Conservation (phyloP, 129 eudicot genomes). For the Chrysanthemum makinoi region DNA sequence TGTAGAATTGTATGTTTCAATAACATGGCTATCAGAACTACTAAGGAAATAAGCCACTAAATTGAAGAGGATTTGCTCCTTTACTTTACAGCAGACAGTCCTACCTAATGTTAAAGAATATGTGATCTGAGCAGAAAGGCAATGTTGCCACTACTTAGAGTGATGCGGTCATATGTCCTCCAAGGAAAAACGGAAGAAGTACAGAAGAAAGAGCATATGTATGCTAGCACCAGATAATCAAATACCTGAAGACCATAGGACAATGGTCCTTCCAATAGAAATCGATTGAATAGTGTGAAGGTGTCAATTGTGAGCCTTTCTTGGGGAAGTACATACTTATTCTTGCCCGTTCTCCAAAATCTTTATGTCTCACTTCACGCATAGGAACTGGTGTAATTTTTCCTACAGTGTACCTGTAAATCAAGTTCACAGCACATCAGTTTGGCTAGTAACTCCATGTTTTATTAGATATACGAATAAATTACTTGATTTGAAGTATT, state of each 20-base stretch:
- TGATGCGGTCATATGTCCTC: not conserved
- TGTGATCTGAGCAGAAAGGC: not conserved
- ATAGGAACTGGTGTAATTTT: slow-evolving; percentile 90
- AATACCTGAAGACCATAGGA: slow-evolving; percentile 92
- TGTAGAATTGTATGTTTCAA: not conserved
- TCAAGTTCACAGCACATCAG: not conserved
- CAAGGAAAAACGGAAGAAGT: slow-evolving; percentile 35
- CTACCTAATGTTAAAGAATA: not conserved
- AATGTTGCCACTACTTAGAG: not conserved
- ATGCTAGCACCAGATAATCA: slow-evolving; percentile 9
- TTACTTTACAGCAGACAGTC: not conserved
- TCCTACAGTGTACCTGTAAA: slow-evolving; percentile 74
- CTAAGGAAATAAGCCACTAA: not conserved
- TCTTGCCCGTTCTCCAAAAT: slow-evolving; percentile 56
- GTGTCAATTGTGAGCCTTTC: slow-evolving; percentile 86
- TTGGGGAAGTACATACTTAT: slow-evolving; percentile 81
- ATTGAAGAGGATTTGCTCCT: not conserved
- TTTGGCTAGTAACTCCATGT: not conserved
- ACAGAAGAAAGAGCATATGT: slow-evolving; percentile 3
- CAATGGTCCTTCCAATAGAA: slow-evolving; percentile 93
- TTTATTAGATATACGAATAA: not conserved
- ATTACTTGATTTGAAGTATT: not conserved
- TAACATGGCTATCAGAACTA: slow-evolving; percentile 1
- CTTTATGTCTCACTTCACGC: slow-evolving; percentile 58
- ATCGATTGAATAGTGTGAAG: slow-evolving; percentile 78